Base-by-base conservation (phyloP, 2,329 filamentous ascomycete species). In the Diaporthe citri region DNA sequence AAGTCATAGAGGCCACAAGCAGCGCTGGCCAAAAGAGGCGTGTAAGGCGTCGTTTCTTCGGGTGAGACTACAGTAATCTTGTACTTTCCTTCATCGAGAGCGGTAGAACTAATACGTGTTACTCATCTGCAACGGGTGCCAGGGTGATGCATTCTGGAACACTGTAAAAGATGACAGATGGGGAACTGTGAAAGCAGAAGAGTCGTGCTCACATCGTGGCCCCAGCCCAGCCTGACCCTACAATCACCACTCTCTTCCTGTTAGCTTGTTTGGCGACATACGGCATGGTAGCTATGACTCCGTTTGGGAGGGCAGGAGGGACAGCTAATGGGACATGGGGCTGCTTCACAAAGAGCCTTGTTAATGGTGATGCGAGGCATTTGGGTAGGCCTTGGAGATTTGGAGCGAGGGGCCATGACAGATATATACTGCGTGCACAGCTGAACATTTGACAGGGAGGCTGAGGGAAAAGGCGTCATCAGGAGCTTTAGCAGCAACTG, bases 1-100 rank as follows among this genome's bases (percentile, higher is more conserved):
- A 75, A 75, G 15, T 75, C 74, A 20, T 75, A 73, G 8, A 75
- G 56, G 3, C 74, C 74, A 25, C 74, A 75, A 4, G 74, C 71
- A 6, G 74, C 74, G 17, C 74, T 75, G 20, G 71, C 74, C 17
- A 75, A 41, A 3, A 75, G 71, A 25, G 74, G 71, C 3, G 74
- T 75, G 28, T 75, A 75, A 15, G 74, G 71, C 10, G 74, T 73
- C 15, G 71, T 75, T 31, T 75, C 71, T 39, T 75, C 74, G 3
- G 74, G 71, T 17, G 71, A 73, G 25, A 75, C 55, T 4, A 75
- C 60, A 28, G 74, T 75, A 36, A 75, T 52, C 43, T 75, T 73
- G 71, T 69, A 75, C 17, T 75, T 75, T 20, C 36, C 41, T 36
- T 73, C 70, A 48, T 75, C 74, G 17, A 75, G 56, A 56, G 56